Evolutionary conservation across 1,284 basidiomycete species (phyloP), one percentile per base, ranked within the genome.

Genomic region (Cutaneotrichosporon sp.): DNA sequence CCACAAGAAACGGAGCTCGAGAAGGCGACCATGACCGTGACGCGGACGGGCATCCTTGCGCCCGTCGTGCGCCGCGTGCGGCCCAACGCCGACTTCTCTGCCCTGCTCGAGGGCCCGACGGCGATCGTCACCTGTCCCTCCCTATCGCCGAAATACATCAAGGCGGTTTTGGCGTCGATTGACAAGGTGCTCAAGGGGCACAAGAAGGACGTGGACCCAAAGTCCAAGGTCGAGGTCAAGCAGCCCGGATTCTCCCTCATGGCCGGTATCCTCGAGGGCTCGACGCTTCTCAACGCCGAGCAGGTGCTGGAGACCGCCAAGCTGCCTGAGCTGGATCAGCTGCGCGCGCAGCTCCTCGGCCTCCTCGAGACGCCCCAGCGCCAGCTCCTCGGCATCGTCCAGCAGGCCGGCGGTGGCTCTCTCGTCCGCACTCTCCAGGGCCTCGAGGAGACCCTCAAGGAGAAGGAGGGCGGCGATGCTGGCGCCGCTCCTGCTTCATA

Each of bases 311-410:
- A 64, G 20, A 52, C 77, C 17, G 62, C 62, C 16, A 66, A 73
- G 32, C 53, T 77, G 42, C 76, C 76, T 5, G 70, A 71, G 32
- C 49, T 77, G 54, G 68, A 75, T 52, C 58, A 59, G 16, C 55
- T 77, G 11, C 57, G 72, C 27, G 68, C 62, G 2, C 75, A 76
- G 61, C 59, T 78, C 22, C 71, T 78, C 6, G 76, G 76, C 0
- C 46, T 76, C 49, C 52, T 78, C 47, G 65, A 72, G 50, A 61
- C 58, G 25, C 70, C 68, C 12, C 67, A 57, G 19, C 66, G 66
- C 56, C 61, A 62, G 38, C 58, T 74, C 46, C 50, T 74, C n/a
- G 72, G 73, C 22, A 52, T 73, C 6, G 52, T 74, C 50, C 51
- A 51, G 35, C 67, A 70, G 54, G 73, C 71, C 0, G 68, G 63